Percentiles rank a stretch among this genome's conserved stretches.
phyloP scores from a whole-genome alignment of 2,329 filamentous ascomycete species.

The Sporothrix brunneoviolacea region DNA sequence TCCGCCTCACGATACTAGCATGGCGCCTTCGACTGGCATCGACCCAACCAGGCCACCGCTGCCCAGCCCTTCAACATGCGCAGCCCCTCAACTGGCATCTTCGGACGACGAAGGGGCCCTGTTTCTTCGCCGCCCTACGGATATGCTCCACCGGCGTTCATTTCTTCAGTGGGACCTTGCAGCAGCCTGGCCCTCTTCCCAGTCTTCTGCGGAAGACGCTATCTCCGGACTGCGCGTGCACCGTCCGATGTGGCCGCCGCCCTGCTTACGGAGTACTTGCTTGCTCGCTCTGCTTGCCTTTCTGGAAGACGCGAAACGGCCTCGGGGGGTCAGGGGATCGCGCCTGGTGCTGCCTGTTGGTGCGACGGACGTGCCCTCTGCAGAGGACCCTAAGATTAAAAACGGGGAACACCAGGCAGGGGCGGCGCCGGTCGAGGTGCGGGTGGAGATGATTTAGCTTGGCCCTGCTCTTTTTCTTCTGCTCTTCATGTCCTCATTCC shows the following conservation, averaged over 20 bases:
- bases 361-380: no score
- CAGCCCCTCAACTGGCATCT: no score
- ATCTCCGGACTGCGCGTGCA: no score
- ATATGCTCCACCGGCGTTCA: background rate
- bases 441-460: no score
- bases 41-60: background rate
- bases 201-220: no score
- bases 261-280: no score
- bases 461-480: background rate
- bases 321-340: no score
- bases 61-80: no score
- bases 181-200: background rate
- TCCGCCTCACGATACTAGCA: constrained; percentile 5
- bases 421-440: background rate
- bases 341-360: no score
- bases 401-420: background rate
- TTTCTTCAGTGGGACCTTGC: constrained; percentile 6
- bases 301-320: background rate
- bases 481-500: background rate
- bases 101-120: constrained; percentile 3
- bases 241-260: no score
- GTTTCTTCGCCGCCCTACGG: background rate
- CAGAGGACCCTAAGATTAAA: background rate
- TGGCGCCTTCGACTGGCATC: constrained; percentile 2
- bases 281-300: background rate